Percentiles rank a stretch among this genome's conserved stretches.
phyloP scores from a whole-genome alignment of 495 filamentous ascomycete species.

The Penicillium goetzii region DNA sequence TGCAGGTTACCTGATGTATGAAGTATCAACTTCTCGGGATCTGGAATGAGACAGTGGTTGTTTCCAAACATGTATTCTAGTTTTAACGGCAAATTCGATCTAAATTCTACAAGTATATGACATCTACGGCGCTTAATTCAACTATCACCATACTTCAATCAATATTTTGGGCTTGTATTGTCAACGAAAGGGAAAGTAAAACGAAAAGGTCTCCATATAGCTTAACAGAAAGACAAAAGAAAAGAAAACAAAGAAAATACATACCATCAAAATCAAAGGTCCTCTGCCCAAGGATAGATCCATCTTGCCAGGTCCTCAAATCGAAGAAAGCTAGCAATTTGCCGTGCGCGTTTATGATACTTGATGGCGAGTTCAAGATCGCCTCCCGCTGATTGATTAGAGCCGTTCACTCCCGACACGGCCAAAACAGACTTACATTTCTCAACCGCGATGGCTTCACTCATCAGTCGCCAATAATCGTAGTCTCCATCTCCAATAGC shows the following conservation, averaged over 20 bases:
- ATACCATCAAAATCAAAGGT: not conserved
- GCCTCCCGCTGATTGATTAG: not conserved
- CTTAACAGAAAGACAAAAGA: not conserved
- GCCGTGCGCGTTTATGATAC: not conserved
- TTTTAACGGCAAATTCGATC: not conserved
- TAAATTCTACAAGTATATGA: not conserved
- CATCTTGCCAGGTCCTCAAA: conserved; percentile 1
- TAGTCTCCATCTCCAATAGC: not conserved
- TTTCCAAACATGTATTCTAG: not conserved
- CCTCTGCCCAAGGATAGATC: not conserved
- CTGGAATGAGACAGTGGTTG: not conserved
- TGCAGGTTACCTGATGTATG: not conserved
- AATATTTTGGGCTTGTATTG: not conserved
- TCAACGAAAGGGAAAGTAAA: too few relatives aligned
- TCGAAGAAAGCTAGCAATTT: not conserved
- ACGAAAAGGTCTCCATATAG: not conserved
- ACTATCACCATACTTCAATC: not conserved
- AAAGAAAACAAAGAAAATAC: not conserved
- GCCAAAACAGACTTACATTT: not conserved
- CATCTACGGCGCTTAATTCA: not conserved
- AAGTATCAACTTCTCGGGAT: not conserved
- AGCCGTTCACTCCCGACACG: not conserved
- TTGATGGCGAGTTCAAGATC: not conserved
- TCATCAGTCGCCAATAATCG: not conserved
- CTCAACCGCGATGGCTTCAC: not conserved